A percentile compares a stretch with the other conserved stretches of the same genome.
These are phyloP conservation scores for Cyberlindnera nakhonratchasimensis DNA, from an alignment of 805 yeast species.

Conservation along the genomic window DNA sequence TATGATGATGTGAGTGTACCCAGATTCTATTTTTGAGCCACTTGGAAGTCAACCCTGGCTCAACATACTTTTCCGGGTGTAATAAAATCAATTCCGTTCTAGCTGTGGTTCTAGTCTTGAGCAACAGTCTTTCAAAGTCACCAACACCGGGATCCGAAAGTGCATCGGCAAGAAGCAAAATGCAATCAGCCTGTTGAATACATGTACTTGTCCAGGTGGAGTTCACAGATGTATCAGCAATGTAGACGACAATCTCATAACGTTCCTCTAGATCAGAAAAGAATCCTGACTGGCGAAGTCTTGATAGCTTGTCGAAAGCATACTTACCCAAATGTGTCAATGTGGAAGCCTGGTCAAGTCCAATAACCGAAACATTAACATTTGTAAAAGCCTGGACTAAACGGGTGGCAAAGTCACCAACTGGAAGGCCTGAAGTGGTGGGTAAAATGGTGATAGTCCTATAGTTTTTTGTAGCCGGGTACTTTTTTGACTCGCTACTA, in stretches of 20 bases:
- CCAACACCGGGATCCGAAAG: constrained; percentile 69
- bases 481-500: constrained; percentile 14
- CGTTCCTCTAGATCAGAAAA: constrained; percentile 89
- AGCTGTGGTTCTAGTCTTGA: constrained; percentile 77
- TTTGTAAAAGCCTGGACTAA: constrained; percentile 67
- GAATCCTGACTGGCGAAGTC: constrained; percentile 81
- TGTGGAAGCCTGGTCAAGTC: constrained; percentile 80
- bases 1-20: constrained; percentile 92
- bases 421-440: constrained; percentile 76
- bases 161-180: constrained; percentile 86
- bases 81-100: constrained; percentile 81
- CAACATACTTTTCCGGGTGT: constrained; percentile 79
- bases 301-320: constrained; percentile 87
- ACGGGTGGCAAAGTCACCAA: constrained; percentile 74
- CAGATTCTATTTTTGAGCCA: constrained; percentile 87
- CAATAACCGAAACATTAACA: constrained; percentile 69
- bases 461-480: constrained; percentile 44
- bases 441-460: constrained; percentile 86
- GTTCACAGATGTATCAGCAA: constrained; percentile 79
- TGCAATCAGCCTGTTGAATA: constrained; percentile 92
- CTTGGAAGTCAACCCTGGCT: constrained; percentile 76
- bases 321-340: constrained; percentile 80
- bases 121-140: constrained; percentile 75
- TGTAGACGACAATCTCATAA: constrained; percentile 82
- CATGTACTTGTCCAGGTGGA: constrained; percentile 92